Evolutionary conservation across 306 rosid genomes (phyloP), one percentile per base, ranked within the genome.

Genomic region (Gynostemma pentaphyllum): DNA sequence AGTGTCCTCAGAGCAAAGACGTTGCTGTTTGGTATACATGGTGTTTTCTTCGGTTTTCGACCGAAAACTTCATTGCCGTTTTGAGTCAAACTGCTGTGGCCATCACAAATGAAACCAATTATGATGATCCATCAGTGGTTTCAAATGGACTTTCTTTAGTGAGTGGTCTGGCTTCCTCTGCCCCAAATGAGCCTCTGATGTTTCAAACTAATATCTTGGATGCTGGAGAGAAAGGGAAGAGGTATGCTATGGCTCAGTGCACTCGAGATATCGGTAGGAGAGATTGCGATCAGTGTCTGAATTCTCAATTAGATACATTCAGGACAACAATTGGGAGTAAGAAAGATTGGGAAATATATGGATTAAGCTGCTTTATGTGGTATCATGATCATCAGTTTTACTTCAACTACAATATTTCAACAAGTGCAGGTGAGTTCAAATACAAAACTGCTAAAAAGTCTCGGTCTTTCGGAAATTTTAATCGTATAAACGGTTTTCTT

Each of bases 161-260:
- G 82, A 64, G 59, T 51, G 74, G 74, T 29, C 16, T 81, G 15
- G 79, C 81, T 1, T 70, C 55, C 11, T 29, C 49, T 18, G 73
- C 75, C 19, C 65, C 79, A 29, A 70, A 70, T 19, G 57, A 75
- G 64, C 32, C 62, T 5, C 69, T 57, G 69, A 64, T 75, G 84
- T 75, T 80, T 68, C 63, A 59, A 27, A 78, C 68, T 42, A 70
- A 28, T 26, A 68, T 73, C 0, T 14, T 75, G 71, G 70, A 75
- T 24, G 64, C 47, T 1, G 85, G 74, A 24, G 28, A 75, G 44
- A 73, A 73, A 72, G 77, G 74, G 77, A 79, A 61, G 78, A 70
- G 92, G 68, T 82, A 79, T 66, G 92, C 82, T 9, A 75, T 82
- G 92, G 86, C 75, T 71, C 84, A 82, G 68, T 85, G 92, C 72